Conservation (phyloP, 306 rosid species). For the Vigna nakashimae region DNA sequence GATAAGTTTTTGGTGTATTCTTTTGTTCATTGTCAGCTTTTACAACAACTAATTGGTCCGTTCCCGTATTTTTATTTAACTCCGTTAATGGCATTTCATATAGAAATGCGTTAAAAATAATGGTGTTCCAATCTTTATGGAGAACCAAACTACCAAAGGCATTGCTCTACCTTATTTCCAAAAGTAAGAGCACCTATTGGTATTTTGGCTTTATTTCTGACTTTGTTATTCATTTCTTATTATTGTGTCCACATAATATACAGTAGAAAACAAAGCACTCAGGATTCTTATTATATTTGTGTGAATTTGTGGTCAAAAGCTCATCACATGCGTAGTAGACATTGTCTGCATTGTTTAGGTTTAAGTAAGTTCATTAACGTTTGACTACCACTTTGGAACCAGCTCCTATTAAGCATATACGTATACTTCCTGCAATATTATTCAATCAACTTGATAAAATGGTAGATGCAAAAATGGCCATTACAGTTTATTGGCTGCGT, state of each 20-base stretch:
- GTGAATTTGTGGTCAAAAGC: neutral
- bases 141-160: neutral
- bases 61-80: neutral
- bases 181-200: neutral
- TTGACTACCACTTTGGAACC: neutral
- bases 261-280: neutral
- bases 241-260: neutral
- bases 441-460: neutral
- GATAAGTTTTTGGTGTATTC: too few relatives aligned
- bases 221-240: too few relatives aligned
- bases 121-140: neutral
- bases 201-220: neutral
- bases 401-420: neutral
- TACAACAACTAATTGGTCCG: neutral
- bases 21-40: too few relatives aligned
- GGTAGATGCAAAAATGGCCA: neutral
- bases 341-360: neutral
- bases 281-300: neutral
- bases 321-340: neutral
- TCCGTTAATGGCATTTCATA: neutral
- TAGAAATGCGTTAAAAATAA: neutral
- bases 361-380: neutral
- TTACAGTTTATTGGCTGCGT: neutral
- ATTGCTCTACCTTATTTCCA: neutral
- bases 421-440: neutral